Base-by-base conservation (phyloP, 129 eudicot genomes). In the Artemisia tridentata region DNA sequence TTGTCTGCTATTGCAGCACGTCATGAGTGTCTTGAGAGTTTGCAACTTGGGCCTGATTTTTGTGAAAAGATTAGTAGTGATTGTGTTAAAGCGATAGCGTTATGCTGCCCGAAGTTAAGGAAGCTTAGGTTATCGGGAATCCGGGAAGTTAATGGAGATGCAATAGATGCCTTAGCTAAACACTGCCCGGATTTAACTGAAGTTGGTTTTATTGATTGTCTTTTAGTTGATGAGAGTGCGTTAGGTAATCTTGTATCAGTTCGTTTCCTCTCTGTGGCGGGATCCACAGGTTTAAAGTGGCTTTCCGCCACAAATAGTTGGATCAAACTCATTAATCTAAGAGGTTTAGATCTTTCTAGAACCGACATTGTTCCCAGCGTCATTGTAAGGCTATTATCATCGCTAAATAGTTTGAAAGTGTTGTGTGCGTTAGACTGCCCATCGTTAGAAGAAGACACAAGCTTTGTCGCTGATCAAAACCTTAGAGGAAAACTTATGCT, bases 341-440 rank as follows among this genome's bases (percentile, higher is more conserved):
- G 47, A 57, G 97, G 97, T 5, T 71, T 95, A 69, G 99, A 95
- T 86, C 91, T 95, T 81, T 95, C 97, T 11, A 86, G 97, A 80
- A 88, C 99, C 4, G 88, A 90, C 69, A 73, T 95, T 19, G 71
- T 73, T 25, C 88, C 96, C 0, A 64, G 16, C 46, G 82, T 80
- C 5, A 89, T 88, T 19, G 63, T 80, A 17, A 82, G 93, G 78
- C 20, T 86, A 20, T 82, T 90, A 62, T 84, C 85, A 2, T 72
- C 85, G 25, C 61, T 85, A 38, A 61, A 65, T 29, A 67, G 86
- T 75, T 81, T 95, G 82, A 91, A 82, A 79, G 80, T 90, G 41
- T 68, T 95, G 79, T 90, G 97, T 67, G 96, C 96, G 20, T 72
- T 88, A 53, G 82, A 86, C 78, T 95, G 99, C 51, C n/a, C 86